These are phyloP conservation scores for Solanum chmielewskii DNA, from an alignment of 257 asterid species.

Conservation along the genomic window DNA sequence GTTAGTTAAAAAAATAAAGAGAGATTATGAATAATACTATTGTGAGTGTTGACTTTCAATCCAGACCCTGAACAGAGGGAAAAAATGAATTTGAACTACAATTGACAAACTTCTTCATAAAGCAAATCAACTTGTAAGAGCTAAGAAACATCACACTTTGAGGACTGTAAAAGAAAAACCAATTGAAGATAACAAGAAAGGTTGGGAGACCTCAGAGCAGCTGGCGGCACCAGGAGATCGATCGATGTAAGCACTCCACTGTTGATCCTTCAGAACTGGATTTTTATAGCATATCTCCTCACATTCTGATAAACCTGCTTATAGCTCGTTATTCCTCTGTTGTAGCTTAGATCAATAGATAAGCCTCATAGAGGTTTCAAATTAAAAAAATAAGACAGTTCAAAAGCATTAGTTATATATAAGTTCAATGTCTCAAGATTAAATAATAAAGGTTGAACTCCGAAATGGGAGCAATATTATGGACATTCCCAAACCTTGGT, in stretches of 20 bases:
- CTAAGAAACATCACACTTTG: neutral
- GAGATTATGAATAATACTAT: neutral
- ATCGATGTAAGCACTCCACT: slow-evolving; percentile 96
- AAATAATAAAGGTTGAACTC: neutral
- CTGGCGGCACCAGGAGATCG: slow-evolving; percentile 93
- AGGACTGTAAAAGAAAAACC: neutral
- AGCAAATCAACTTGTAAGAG: neutral
- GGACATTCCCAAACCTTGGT: neutral
- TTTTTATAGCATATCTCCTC: slow-evolving; percentile 92
- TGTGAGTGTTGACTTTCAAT: neutral
- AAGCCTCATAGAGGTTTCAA: neutral
- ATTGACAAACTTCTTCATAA: neutral
- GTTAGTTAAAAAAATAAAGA: neutral
- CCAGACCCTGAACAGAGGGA: neutral
- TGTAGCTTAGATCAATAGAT: neutral
- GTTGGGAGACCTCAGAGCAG: slow-evolving; percentile 58
- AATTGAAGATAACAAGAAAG: neutral
- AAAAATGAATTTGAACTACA: neutral
- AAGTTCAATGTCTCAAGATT: neutral
- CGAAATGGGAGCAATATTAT: neutral
- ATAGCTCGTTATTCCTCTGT: neutral
- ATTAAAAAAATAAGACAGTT: neutral
- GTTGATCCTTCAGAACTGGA: slow-evolving; percentile 80
- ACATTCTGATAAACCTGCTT: slow-evolving; percentile 68
- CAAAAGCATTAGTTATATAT: neutral